Evolutionary conservation across 108 stramenopile species (phyloP), one percentile per base, ranked within the genome.

Genomic region (Fistulifera pelliculosa): DNA sequence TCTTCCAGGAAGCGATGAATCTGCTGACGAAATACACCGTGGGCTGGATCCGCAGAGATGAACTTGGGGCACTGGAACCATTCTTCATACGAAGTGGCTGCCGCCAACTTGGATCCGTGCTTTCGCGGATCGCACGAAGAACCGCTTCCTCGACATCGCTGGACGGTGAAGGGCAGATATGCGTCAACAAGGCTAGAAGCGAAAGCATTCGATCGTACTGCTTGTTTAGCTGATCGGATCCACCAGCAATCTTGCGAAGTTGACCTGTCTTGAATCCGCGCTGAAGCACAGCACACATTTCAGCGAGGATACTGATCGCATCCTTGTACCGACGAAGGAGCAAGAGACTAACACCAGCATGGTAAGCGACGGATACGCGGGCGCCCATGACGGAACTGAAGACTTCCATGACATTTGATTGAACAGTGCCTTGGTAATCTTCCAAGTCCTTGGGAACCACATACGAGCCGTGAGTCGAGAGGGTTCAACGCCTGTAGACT

Each of bases 271-370:
- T 84, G 71, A 94, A 84, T 17, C 84, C 86, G 35, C 86, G 62
- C 52, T 83, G 80, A 76, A 89, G 78, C 60, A 73, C 78, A 26
- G 83, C 54, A 58, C 87, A 87, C 21, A 93, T 70, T 25, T 79
- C 74, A 38, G 79, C 80, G 13, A 94, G 69, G 51, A 80, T 69
- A 15, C 43, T 47, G 45, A 79, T 66, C 16, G 97, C 87, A 66
- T 98, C 97, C 52, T 89, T 85, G 79, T 96, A 96, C 23, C 96
- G 80, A 51, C 90, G 74, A 48, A 97, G 60, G 95, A 98, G 94
- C 55, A 99, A 67, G 62, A 83, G 93, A 39, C 77, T 58, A 10
- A 98, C 82, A 15, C 97, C 96, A 8, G 84, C 81, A 79, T 99
- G 97, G 62, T 98, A 97, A 35, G 80, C 66, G 41, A 97, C 52